These are phyloP conservation scores for Kwoniella sp. DNA, from an alignment of 768 basidiomycete genomes.

Conservation along the genomic window DNA sequence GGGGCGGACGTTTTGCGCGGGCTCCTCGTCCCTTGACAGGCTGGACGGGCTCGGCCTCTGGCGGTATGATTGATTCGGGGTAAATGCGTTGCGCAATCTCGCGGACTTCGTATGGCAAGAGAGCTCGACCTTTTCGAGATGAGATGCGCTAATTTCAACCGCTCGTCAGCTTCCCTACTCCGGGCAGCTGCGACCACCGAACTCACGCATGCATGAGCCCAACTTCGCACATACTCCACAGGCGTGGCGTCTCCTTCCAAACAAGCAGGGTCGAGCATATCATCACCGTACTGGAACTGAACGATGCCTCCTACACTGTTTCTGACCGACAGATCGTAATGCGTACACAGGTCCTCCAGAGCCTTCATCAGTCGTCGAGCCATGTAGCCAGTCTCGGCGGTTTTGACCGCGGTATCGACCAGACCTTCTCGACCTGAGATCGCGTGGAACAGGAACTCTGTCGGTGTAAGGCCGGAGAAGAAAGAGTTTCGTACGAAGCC, in stretches of 20 bases:
- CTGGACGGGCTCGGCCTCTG: constrained; percentile 52
- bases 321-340: constrained; percentile 92
- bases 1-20: constrained; percentile 46
- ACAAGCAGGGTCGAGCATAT: constrained; percentile 93
- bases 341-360: constrained; percentile 89
- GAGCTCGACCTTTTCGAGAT: constrained; percentile 58
- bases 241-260: constrained; percentile 94
- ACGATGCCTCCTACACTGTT: constrained; percentile 93
- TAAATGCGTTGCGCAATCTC: constrained; percentile 56
- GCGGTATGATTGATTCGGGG: constrained; percentile 26
- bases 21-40: constrained; percentile 35
- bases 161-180: neutral
- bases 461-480: constrained; percentile 82
- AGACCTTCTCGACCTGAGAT: constrained; percentile 97
- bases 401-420: constrained; percentile 99
- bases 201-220: constrained; percentile 74
- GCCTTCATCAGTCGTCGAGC: constrained; percentile 98
- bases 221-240: constrained; percentile 79
- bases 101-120: constrained; percentile 82
- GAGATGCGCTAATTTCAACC: constrained; percentile 59
- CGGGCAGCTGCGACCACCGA: neutral
- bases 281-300: constrained; percentile 94
- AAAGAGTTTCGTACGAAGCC: constrained; percentile 98
- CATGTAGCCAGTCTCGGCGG: constrained; percentile 99
- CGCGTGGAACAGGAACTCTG: constrained; percentile 98